Percentiles rank a stretch among this genome's conserved stretches.
Conservation (phyloP, 2,329 filamentous ascomycete genomes). For the Trichoderma hamatum region DNA sequence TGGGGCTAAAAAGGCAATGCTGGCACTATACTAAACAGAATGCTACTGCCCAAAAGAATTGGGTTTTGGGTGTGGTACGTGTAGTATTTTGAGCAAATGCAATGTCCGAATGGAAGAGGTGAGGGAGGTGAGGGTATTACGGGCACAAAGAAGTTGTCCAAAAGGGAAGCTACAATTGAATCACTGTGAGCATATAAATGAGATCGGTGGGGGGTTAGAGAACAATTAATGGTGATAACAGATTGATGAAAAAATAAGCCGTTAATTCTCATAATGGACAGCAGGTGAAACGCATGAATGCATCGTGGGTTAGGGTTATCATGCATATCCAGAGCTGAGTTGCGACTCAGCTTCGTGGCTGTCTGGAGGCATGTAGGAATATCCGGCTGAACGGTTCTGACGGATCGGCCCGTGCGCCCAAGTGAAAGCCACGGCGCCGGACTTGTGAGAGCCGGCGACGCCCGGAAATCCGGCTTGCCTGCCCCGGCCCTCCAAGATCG, state of each 20-base stretch:
- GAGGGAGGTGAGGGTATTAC: background rate
- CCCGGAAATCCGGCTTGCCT: constrained; percentile 7
- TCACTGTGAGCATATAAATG: background rate
- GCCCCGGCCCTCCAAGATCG: constrained; percentile 15
- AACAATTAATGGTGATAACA: background rate
- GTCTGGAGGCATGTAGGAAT: background rate
- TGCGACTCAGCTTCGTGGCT: background rate
- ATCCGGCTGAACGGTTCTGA: constrained; percentile 18
- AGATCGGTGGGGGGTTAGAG: background rate
- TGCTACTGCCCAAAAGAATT: background rate
- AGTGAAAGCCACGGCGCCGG: constrained; percentile 4
- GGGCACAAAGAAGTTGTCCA: background rate
- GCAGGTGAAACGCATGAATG: background rate
- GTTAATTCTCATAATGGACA: background rate
- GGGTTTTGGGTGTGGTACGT: background rate
- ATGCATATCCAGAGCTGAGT: background rate
- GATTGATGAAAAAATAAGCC: background rate
- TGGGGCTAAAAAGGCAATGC: background rate
- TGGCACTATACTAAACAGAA: background rate
- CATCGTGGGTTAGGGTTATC: background rate
- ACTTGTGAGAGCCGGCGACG: background rate
- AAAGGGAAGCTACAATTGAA: constrained; percentile 2
- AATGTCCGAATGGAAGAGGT: background rate
- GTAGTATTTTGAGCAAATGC: background rate
- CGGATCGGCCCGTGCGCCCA: constrained; percentile 20